These are phyloP conservation scores for Globisporangium radiosum DNA, from an alignment of 352 stramenopile genomes.

Conservation along the genomic window DNA sequence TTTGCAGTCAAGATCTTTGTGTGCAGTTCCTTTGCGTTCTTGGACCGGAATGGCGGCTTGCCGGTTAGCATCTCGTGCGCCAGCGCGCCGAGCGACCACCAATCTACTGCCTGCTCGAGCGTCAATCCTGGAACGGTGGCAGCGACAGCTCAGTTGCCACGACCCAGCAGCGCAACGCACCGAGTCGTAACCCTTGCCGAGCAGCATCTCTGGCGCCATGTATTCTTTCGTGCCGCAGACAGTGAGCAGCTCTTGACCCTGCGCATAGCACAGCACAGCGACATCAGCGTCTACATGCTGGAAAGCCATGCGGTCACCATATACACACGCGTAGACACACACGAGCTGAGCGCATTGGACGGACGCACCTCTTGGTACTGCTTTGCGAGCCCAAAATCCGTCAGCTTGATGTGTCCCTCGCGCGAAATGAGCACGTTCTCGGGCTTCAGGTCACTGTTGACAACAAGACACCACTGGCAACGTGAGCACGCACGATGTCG, in stretches of 20 bases:
- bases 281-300: not conserved
- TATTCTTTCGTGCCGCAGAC: constrained; percentile 84
- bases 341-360: no score
- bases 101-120: constrained; percentile 55
- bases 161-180: constrained; percentile 17
- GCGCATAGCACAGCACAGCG: no score
- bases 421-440: constrained; percentile 90
- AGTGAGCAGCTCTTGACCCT: constrained; percentile 65
- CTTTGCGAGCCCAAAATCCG: constrained; percentile 88
- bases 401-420: constrained; percentile 87
- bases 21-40: constrained; percentile 62
- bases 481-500: not conserved
- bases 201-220: constrained; percentile 82
- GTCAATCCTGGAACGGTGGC: not conserved
- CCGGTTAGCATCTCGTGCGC: constrained; percentile 77
- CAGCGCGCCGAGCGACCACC: constrained; percentile 80
- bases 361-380: constrained; percentile 40
- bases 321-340: not conserved
- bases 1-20: constrained; percentile 77
- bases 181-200: constrained; percentile 76
- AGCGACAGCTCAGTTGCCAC: not conserved
- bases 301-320: not conserved
- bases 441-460: constrained; percentile 79
- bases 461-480: not conserved
- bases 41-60: constrained; percentile 65